Conservation (phyloP, 805 yeast species). For the Kodamaea kakaduensis region DNA sequence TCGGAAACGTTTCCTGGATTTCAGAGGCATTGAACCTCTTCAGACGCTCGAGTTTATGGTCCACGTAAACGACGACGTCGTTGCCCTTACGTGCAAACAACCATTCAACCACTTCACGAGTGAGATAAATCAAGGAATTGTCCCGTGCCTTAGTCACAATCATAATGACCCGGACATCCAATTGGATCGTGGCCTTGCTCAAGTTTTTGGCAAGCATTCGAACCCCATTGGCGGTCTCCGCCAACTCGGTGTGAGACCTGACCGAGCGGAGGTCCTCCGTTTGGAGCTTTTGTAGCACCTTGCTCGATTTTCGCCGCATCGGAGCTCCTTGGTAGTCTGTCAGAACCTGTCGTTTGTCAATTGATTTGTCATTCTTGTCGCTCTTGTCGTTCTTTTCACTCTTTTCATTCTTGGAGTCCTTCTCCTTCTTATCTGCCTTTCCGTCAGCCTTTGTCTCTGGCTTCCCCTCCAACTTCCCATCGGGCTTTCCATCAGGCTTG, state of each 20-base stretch:
- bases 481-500: slow-evolving; percentile 1
- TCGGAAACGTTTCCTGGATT: slow-evolving; percentile 45
- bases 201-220: slow-evolving; percentile 70
- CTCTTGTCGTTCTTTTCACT: background rate
- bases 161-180: slow-evolving; percentile 67
- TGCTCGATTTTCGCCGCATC: slow-evolving; percentile 14
- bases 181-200: slow-evolving; percentile 63
- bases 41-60: slow-evolving; percentile 57
- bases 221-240: slow-evolving; percentile 79
- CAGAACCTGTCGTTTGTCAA: background rate
- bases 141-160: slow-evolving; percentile 90
- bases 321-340: background rate
- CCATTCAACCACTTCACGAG: slow-evolving; percentile 81
- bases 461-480: too few species aligned
- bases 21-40: slow-evolving; percentile 60
- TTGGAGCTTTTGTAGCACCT: slow-evolving; percentile 25
- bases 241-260: slow-evolving; percentile 68
- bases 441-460: too few species aligned
- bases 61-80: slow-evolving; percentile 62
- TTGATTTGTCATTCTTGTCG: background rate
- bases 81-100: slow-evolving; percentile 38
- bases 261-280: slow-evolving; percentile 49
- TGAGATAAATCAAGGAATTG: slow-evolving; percentile 66
- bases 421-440: too few species aligned
- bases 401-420: too few species aligned